A percentile compares a stretch with the other conserved stretches of the same genome.
Evolutionary conservation across 306 rosid species (phyloP).

Genomic region (Cicer pinnatifidum): DNA sequence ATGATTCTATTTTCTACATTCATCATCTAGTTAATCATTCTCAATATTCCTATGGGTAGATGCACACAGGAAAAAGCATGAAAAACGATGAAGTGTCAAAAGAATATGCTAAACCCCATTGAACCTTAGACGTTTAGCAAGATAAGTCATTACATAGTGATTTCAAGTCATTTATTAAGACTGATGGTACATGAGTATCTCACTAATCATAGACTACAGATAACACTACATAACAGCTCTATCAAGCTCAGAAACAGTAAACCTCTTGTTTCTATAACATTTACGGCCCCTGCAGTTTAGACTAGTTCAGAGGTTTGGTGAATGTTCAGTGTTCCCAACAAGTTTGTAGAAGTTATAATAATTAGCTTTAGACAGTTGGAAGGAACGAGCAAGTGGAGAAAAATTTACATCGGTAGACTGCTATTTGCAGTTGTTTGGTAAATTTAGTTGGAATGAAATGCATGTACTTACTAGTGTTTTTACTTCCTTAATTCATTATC

Average conservation of each 20-base stretch:
- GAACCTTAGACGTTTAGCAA: not conserved
- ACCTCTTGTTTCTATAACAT: not conserved
- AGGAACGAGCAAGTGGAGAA: not conserved
- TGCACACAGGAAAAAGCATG: not conserved
- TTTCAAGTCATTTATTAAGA: not conserved
- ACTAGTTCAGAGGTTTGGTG: not conserved
- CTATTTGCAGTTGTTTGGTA: not conserved
- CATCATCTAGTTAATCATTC: not conserved
- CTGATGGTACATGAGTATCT: not conserved
- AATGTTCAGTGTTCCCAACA: not conserved
- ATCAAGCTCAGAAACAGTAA: not conserved
- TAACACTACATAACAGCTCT: not conserved
- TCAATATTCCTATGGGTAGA: constrained; percentile 5
- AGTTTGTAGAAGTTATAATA: not conserved
- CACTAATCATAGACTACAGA: not conserved
- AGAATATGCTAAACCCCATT: not conserved
- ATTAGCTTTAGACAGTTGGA: not conserved
- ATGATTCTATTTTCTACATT: not conserved
- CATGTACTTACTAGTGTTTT: not conserved
- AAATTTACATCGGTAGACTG: not conserved
- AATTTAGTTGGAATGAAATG: not conserved
- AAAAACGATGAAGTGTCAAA: not conserved
- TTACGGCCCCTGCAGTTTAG: not conserved
- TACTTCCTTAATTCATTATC: not conserved
- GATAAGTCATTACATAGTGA: not conserved